These are phyloP conservation scores for Epichloe baconii DNA, from an alignment of 2,329 filamentous ascomycete genomes.

Conservation along the genomic window DNA sequence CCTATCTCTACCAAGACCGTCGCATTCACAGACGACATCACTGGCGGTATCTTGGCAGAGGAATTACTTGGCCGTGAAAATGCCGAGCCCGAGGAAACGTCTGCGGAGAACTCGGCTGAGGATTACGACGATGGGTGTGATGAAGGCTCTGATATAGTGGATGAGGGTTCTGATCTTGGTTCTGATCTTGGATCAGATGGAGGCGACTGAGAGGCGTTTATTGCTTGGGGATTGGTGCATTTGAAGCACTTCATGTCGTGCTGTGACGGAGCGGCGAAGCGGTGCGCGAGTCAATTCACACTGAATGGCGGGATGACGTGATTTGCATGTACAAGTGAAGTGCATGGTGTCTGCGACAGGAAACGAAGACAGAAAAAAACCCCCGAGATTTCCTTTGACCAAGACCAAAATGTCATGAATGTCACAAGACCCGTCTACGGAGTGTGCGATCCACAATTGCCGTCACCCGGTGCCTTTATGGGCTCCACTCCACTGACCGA, in stretches of 20 bases:
- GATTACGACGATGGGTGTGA: conserved; percentile 7
- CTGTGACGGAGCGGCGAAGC: too few relatives aligned
- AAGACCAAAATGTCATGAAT: too few relatives aligned
- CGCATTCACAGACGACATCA: conserved; percentile 46
- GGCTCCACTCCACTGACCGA: not conserved
- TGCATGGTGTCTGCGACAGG: too few relatives aligned
- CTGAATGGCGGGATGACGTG: too few relatives aligned
- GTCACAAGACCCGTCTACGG: too few relatives aligned
- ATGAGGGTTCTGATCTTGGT: conserved; percentile 4
- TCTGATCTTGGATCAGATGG: conserved; percentile 3
- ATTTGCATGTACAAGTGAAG: too few relatives aligned
- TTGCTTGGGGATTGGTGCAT: not conserved
- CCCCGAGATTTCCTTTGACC: too few relatives aligned
- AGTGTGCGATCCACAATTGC: not conserved
- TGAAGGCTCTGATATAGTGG: conserved; percentile 4
- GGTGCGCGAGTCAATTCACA: too few relatives aligned
- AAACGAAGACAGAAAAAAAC: too few relatives aligned
- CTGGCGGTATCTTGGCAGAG: conserved; percentile 20
- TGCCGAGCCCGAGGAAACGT: conserved; percentile 9
- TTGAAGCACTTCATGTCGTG: too few relatives aligned
- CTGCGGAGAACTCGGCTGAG: conserved; percentile 6
- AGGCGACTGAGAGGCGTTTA: conserved; percentile 1
- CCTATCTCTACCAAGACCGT: conserved; percentile 40
- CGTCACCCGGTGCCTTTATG: not conserved
- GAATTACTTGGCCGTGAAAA: conserved; percentile 8